Conservation (phyloP, 1,284 basidiomycete genomes). For the Sanghuangporus weigelae region DNA sequence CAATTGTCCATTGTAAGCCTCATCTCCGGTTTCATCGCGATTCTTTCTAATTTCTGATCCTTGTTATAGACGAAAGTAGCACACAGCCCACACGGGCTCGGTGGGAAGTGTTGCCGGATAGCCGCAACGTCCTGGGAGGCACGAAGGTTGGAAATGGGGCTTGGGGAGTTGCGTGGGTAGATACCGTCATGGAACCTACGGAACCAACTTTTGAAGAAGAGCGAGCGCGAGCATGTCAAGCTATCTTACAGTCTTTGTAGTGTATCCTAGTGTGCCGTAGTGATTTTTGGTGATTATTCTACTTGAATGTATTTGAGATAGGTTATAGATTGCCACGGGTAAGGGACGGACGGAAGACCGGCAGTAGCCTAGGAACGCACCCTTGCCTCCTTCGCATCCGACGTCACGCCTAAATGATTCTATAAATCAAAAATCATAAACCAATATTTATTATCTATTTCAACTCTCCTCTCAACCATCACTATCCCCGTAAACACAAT, state of each 20-base stretch:
- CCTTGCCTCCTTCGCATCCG: too few relatives aligned
- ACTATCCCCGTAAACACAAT: not conserved
- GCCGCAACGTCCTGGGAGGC: constrained; percentile 53
- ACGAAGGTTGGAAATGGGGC: constrained; percentile 69
- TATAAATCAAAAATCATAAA: not conserved
- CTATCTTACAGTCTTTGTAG: constrained; percentile 2
- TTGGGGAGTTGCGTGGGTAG: constrained; percentile 75
- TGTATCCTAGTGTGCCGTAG: too few relatives aligned
- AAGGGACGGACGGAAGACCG: not conserved
- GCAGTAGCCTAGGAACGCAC: too few relatives aligned
- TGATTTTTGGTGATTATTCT: not conserved
- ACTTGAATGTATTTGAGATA: not conserved
- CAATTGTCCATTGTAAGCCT: constrained; percentile 59
- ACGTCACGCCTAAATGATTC: too few relatives aligned
- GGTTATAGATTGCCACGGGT: not conserved
- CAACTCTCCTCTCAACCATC: not conserved
- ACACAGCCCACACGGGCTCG: constrained; percentile 62
- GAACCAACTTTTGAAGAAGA: constrained; percentile 18
- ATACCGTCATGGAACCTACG: constrained; percentile 59
- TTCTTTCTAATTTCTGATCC: constrained; percentile 12
- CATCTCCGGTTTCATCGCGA: constrained; percentile 11
- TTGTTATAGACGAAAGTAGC: constrained; percentile 53
- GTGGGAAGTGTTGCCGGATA: constrained; percentile 55
- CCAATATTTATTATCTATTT: not conserved
- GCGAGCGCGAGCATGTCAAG: constrained; percentile 10